Percentiles rank a stretch among this genome's conserved stretches.
Evolutionary conservation across 192 early-diverging fungal genomes (phyloP).

Genomic region (Rhizoclosmatium sp.): DNA sequence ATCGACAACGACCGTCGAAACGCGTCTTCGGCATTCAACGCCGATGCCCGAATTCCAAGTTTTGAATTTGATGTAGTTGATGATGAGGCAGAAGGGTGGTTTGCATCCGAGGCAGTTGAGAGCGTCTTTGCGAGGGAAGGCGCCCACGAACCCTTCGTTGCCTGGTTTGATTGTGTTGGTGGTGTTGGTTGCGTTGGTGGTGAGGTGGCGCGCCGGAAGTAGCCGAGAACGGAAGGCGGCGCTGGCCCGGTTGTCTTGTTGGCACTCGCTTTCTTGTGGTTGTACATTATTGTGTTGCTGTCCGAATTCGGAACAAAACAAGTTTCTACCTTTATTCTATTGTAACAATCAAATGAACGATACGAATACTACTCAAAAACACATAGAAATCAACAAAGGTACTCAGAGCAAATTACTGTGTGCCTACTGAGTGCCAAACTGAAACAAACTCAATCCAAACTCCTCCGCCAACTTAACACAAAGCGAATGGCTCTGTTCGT

Average conservation of each 20-base stretch:
- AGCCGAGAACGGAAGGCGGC: background rate
- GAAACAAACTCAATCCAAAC: too few species aligned
- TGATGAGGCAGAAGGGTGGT: background rate
- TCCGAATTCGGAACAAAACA: too few species aligned
- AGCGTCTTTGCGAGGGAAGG: background rate
- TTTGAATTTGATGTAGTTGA: background rate
- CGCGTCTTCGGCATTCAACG: background rate
- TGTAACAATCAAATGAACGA: too few species aligned
- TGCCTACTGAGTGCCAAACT: too few species aligned
- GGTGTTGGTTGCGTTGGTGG: background rate
- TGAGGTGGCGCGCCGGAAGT: background rate
- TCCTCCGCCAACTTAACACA: too few species aligned
- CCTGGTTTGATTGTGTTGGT: background rate
- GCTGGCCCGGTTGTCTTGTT: background rate
- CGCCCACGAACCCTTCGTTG: background rate
- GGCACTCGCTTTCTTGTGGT: background rate
- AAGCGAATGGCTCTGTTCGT: too few species aligned
- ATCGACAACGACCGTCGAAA: background rate
- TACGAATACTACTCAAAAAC: too few species aligned
- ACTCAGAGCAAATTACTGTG: too few species aligned
- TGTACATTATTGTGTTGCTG: background rate
- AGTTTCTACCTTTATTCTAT: too few species aligned
- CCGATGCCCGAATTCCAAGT: background rate
- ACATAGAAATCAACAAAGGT: too few species aligned
- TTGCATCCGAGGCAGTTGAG: background rate